Conservation (phyloP, 176 grass and related monocot genomes). For the Oryza brachyantha region DNA sequence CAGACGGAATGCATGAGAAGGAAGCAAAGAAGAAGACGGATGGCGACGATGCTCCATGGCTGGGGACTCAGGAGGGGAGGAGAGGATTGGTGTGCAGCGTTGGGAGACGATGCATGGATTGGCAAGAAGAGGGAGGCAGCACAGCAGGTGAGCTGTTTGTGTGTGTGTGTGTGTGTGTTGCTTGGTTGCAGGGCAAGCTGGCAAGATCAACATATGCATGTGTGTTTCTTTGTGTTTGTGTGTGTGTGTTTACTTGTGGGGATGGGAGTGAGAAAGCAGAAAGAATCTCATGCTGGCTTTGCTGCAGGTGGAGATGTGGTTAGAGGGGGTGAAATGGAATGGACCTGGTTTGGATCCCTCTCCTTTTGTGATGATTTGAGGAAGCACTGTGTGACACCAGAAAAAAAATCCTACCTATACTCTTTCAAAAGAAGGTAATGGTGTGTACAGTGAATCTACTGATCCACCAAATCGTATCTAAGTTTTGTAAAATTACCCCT, state of each 20-base stretch:
- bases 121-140: no score
- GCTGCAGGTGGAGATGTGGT: constrained; percentile 10
- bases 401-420: no score
- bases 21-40: neutral
- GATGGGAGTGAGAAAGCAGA: constrained; percentile 26
- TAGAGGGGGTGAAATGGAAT: constrained; percentile 11
- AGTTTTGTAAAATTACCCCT: no score
- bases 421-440: no score
- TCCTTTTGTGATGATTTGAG: neutral
- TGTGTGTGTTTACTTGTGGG: neutral
- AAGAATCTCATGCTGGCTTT: constrained; percentile 28
- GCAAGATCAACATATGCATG: neutral
- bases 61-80: neutral
- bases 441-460: no score
- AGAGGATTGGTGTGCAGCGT: neutral
- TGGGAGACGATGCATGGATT: neutral
- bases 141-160: constrained; percentile 53
- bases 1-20: constrained; percentile 33
- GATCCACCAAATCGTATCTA: no score
- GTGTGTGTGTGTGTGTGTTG: no score
- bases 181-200: constrained; percentile 40
- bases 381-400: no score
- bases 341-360: constrained; percentile 2
- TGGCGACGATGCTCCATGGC: neutral
- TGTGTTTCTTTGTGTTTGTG: neutral